Evolutionary conservation across 345 rosid species (phyloP).

Genomic region (Mangifera indica): DNA sequence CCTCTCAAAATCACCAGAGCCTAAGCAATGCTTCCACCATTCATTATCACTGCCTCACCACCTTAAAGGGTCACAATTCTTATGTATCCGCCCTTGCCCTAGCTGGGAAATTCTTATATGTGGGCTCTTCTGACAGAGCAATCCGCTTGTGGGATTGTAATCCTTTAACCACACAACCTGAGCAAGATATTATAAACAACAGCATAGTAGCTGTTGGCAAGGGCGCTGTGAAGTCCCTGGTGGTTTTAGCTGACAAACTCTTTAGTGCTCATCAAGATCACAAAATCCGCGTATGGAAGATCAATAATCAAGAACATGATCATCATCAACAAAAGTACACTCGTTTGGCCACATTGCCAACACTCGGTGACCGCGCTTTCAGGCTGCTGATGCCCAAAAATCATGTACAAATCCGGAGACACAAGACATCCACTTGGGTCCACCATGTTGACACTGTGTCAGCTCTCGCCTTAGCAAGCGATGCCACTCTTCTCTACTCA

Average conservation of each 20-base stretch:
- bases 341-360: slow-evolving; percentile 79
- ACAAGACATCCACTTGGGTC: slow-evolving; percentile 80
- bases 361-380: slow-evolving; percentile 65
- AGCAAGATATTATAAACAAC: slow-evolving; percentile 19
- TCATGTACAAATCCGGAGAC: slow-evolving; percentile 70
- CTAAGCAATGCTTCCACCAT: slow-evolving; percentile 14
- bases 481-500: slow-evolving; percentile 69
- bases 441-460: slow-evolving; percentile 86
- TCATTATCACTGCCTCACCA: slow-evolving; percentile 53
- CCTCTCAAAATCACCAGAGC: slow-evolving; percentile 23
- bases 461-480: slow-evolving; percentile 64
- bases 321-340: slow-evolving; percentile 46
- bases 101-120: slow-evolving; percentile 59
- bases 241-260: slow-evolving; percentile 65
- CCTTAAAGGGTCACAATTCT: slow-evolving; percentile 58
- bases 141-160: slow-evolving; percentile 60
- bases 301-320: slow-evolving; percentile 38
- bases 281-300: slow-evolving; percentile 91
- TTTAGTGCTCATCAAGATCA: slow-evolving; percentile 95
- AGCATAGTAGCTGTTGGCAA: slow-evolving; percentile 45
- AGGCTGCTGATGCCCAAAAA: slow-evolving; percentile 58
- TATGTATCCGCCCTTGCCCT: slow-evolving; percentile 65
- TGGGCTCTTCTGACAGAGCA: slow-evolving; percentile 64
- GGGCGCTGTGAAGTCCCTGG: slow-evolving; percentile 79
- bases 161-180: slow-evolving; percentile 33